A percentile compares a stretch with the other conserved stretches of the same genome.
These are phyloP conservation scores for Seminavis robusta DNA, from an alignment of 108 stramenopile genomes.

Conservation along the genomic window DNA sequence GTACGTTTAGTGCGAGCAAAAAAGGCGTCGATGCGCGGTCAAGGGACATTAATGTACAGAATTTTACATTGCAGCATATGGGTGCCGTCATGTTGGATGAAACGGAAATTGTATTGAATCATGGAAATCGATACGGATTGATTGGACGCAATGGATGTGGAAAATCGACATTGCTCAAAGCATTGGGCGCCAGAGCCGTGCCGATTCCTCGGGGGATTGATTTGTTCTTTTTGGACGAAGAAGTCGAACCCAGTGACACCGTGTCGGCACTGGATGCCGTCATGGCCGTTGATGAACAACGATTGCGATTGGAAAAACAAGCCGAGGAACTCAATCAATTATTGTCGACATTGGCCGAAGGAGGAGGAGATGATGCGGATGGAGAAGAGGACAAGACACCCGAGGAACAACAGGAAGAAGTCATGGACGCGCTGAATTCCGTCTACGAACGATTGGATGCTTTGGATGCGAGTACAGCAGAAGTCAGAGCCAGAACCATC, in stretches of 20 bases:
- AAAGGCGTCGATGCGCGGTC: constrained; percentile 82
- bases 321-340: constrained; percentile 88
- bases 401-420: constrained; percentile 83
- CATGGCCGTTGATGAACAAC: constrained; percentile 95
- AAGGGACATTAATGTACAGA: constrained; percentile 92
- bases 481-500: constrained; percentile 94
- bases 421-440: constrained; percentile 86
- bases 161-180: constrained; percentile 87
- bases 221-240: constrained; percentile 94
- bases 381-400: constrained; percentile 51
- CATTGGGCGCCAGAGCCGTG: constrained; percentile 87
- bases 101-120: constrained; percentile 91
- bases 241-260: constrained; percentile 90
- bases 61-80: constrained; percentile 93
- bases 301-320: constrained; percentile 81
- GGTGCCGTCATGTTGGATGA: constrained; percentile 92
- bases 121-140: constrained; percentile 93
- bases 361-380: constrained; percentile 24
- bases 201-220: constrained; percentile 97
- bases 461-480: constrained; percentile 94
- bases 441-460: constrained; percentile 97
- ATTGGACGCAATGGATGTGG: constrained; percentile 83
- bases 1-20: constrained; percentile 64
- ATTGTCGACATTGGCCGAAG: constrained; percentile 67
- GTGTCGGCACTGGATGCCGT: constrained; percentile 97